Percentiles rank a stretch among this genome's conserved stretches.
Conservation (phyloP, 2,329 filamentous ascomycete species). For the Metarhizium robertsii region DNA sequence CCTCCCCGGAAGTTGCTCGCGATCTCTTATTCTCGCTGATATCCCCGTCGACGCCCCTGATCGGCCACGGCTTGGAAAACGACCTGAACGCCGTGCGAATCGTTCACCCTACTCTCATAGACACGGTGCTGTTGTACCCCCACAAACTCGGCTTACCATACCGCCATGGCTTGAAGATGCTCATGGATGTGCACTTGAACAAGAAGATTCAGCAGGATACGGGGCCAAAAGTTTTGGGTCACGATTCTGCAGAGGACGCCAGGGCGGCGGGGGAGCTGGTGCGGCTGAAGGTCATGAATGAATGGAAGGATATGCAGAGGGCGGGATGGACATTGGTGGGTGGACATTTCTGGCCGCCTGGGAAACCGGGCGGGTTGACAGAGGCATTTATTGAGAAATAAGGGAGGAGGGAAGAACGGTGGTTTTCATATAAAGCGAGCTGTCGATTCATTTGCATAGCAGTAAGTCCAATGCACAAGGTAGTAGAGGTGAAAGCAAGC, state of each 20-base stretch:
- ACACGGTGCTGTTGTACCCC: slow-evolving; percentile 78
- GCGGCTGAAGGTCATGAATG: slow-evolving; percentile 55
- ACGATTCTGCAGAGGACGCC: slow-evolving; percentile 90
- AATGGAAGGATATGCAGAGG: slow-evolving; percentile 58
- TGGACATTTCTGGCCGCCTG: slow-evolving; percentile 35
- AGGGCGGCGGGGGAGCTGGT: slow-evolving; percentile 82
- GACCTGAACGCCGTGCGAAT: slow-evolving; percentile 81
- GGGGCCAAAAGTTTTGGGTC: slow-evolving; percentile 46
- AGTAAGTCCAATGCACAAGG: background rate
- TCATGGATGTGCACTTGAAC: slow-evolving; percentile 62
- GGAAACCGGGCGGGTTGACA: slow-evolving; percentile 20
- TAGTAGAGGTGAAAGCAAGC: background rate
- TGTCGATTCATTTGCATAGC: background rate
- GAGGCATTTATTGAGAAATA: slow-evolving; percentile 28
- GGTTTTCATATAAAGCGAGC: background rate
- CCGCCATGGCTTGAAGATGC: slow-evolving; percentile 65
- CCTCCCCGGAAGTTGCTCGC: slow-evolving; percentile 66
- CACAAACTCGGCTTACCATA: slow-evolving; percentile 68
- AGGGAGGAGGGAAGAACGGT: background rate
- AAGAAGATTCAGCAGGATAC: slow-evolving; percentile 69
- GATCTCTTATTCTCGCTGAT: slow-evolving; percentile 68
- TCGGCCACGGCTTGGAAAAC: slow-evolving; percentile 93
- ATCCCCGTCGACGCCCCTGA: slow-evolving; percentile 67
- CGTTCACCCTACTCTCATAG: slow-evolving; percentile 75
- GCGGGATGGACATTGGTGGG: slow-evolving; percentile 57